A percentile compares a stretch with the other conserved stretches of the same genome.
Evolutionary conservation across 2,329 filamentous ascomycete species (phyloP).

Genomic region (Apiospora sp.): DNA sequence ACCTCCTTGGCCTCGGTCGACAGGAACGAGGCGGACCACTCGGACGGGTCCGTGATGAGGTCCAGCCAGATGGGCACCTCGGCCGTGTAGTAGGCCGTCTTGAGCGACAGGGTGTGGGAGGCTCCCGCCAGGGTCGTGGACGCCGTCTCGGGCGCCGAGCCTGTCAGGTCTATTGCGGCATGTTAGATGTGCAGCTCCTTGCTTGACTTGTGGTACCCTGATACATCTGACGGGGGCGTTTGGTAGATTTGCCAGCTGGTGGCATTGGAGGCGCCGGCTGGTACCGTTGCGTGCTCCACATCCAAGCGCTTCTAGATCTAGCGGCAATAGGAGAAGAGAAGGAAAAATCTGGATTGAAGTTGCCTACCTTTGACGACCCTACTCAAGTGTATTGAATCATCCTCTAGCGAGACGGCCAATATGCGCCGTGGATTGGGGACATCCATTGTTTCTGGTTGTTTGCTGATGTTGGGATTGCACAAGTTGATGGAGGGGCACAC

Average conservation of each 20-base stretch:
- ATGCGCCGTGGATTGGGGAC: constrained; percentile 63
- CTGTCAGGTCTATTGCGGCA: constrained; percentile 58
- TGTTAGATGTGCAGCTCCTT: neutral
- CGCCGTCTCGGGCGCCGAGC: constrained; percentile 49
- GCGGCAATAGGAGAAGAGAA: neutral
- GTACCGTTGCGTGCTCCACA: neutral
- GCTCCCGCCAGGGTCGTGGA: constrained; percentile 62
- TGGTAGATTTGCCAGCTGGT: constrained; percentile 19
- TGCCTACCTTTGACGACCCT: constrained; percentile 61
- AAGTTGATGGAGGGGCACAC: constrained; percentile 30
- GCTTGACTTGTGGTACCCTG: neutral
- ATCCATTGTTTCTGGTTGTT: constrained; percentile 41
- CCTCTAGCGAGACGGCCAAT: constrained; percentile 62
- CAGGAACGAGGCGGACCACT: constrained; percentile 68
- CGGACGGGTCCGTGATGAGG: constrained; percentile 56
- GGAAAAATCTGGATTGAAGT: neutral
- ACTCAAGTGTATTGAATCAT: constrained; percentile 54
- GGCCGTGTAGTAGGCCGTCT: constrained; percentile 68
- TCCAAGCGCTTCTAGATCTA: neutral
- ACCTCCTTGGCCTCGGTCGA: constrained; percentile 69
- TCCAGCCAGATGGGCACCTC: constrained; percentile 74
- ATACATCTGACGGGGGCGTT: neutral
- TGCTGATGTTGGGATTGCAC: constrained; percentile 25
- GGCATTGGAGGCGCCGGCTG: neutral
- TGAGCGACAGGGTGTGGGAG: constrained; percentile 63